A percentile compares a stretch with the other conserved stretches of the same genome.
phyloP scores from a whole-genome alignment of 169 alveolate genomes.

The Cryptosporidium ubiquitum region DNA sequence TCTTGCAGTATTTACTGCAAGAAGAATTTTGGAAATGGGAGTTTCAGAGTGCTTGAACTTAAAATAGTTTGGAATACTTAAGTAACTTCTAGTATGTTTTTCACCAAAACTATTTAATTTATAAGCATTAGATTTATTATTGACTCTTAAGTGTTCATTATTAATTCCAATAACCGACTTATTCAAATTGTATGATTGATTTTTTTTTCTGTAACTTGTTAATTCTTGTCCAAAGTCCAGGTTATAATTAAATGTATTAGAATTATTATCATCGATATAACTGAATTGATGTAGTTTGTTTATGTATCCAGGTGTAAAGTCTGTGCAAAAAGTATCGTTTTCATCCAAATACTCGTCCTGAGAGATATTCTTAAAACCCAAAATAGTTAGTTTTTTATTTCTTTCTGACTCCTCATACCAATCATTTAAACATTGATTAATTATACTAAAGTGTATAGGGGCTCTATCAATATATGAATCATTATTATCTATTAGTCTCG shows the following conservation, averaged over 20 bases:
- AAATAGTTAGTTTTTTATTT: background rate
- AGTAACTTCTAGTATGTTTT: background rate
- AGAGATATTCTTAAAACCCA: background rate
- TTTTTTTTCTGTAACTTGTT: background rate
- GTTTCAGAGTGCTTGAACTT: background rate
- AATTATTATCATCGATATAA: background rate
- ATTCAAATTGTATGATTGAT: background rate
- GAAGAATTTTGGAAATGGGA: slow-evolving; percentile 33
- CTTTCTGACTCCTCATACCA: background rate
- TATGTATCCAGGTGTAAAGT: background rate
- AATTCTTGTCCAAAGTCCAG: background rate
- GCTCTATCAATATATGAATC: background rate
- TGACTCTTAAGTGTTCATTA: background rate
- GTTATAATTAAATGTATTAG: background rate
- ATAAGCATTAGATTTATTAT: background rate
- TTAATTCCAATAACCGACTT: slow-evolving; percentile 1
- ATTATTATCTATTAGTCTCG: background rate
- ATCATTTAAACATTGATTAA: background rate
- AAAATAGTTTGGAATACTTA: background rate
- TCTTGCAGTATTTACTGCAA: slow-evolving; percentile 70
- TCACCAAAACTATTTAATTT: background rate
- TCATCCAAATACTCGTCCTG: background rate
- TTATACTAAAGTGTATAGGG: background rate
- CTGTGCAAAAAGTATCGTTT: background rate
- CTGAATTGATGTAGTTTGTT: background rate